phyloP scores from a whole-genome alignment of 176 grass and related monocot genomes.

The Elymus sibiricus region DNA sequence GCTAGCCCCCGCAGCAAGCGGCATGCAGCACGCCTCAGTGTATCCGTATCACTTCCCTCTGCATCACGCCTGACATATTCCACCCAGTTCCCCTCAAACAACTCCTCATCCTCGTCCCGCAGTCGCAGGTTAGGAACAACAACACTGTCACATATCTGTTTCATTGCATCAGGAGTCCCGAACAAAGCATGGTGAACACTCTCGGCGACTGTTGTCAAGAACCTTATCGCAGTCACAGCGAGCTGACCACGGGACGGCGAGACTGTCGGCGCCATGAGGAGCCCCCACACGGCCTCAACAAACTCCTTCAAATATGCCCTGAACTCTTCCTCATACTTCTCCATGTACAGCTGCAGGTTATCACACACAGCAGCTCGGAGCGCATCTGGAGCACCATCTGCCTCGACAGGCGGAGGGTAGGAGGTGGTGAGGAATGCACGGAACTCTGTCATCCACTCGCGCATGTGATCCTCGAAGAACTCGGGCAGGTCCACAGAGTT shows the following conservation, averaged over 20 bases:
- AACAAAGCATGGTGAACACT: conserved; percentile 91
- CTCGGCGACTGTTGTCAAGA: conserved; percentile 88
- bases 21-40: conserved; percentile 77
- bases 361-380: conserved; percentile 77
- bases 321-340: conserved; percentile 98
- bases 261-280: conserved; percentile 55
- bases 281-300: conserved; percentile 77
- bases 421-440: conserved; percentile 71
- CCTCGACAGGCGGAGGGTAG: conserved; percentile 54
- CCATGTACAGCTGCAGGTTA: conserved; percentile 95
- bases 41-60: conserved; percentile 89
- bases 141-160: conserved; percentile 82
- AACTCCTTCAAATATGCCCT: conserved; percentile 71
- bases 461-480: conserved; percentile 99
- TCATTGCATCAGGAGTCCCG: conserved; percentile 62
- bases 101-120: conserved; percentile 90
- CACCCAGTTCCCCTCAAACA: conserved; percentile 88
- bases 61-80: conserved; percentile 93
- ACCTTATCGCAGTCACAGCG: conserved; percentile 78
- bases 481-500: conserved; percentile 93
- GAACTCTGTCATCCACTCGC: conserved; percentile 93
- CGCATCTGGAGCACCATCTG: conserved; percentile 66
- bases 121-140: conserved; percentile 91
- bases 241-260: conserved; percentile 65
- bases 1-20: conserved; percentile 80